phyloP scores from a whole-genome alignment of 306 rosid species.

The Fragaria iinumae region DNA sequence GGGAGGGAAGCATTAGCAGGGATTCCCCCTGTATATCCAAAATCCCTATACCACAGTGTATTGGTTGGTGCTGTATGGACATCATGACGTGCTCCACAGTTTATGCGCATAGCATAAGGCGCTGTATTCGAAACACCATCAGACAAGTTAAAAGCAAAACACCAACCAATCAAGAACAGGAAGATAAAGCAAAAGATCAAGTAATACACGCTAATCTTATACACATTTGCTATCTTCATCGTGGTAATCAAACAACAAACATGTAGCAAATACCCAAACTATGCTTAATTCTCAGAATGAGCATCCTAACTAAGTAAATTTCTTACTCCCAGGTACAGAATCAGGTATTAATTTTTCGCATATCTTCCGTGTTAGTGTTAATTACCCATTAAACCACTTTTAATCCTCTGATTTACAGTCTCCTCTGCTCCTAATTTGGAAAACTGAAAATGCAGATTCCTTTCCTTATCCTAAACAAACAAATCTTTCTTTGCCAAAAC shows the following conservation, averaged over 20 bases:
- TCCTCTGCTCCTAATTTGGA: neutral
- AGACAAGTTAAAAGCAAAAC: slow-evolving; percentile 19
- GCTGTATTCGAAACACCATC: slow-evolving; percentile 39
- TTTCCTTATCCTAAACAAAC: slow-evolving; percentile 8
- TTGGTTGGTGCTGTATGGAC: slow-evolving; percentile 67
- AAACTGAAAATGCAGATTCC: slow-evolving; percentile 3
- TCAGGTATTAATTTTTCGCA: neutral
- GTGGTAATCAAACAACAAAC: neutral
- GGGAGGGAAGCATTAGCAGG: slow-evolving; percentile 65
- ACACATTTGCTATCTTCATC: neutral
- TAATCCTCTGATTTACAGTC: neutral
- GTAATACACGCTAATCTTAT: neutral
- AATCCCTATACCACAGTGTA: slow-evolving; percentile 84
- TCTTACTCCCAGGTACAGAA: neutral
- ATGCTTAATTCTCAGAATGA: neutral
- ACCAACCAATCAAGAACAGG: neutral
- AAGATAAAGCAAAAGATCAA: slow-evolving; percentile 8
- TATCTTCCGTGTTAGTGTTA: slow-evolving; percentile 1
- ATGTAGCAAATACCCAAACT: neutral
- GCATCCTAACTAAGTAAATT: neutral
- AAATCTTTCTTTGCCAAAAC: neutral
- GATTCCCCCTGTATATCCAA: slow-evolving; percentile 86
- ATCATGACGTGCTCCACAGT: slow-evolving; percentile 80
- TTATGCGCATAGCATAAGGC: slow-evolving; percentile 82
- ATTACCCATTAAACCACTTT: neutral